Evolutionary conservation across 179 eudicot species (phyloP), one percentile per base, ranked within the genome.

Genomic region (Vitellaria paradoxa): DNA sequence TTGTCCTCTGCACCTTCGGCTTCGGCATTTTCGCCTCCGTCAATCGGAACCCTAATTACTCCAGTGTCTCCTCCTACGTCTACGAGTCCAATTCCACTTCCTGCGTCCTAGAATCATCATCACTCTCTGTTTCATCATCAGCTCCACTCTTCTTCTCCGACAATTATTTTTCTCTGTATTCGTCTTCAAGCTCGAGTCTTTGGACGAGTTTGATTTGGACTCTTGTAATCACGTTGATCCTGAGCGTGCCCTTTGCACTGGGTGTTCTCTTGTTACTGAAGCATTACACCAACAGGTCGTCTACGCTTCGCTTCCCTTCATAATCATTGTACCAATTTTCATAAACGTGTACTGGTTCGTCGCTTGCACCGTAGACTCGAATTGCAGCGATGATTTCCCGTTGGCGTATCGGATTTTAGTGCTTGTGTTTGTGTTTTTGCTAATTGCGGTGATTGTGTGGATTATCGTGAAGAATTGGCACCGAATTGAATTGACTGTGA

Each of bases 261-360:
- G 84, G 79, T 26, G 81, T 91, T 21, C 89, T 95, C 78, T 81
- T 88, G 80, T 85, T 91, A 84, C 94, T 96, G 62, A 96, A 90
- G 75, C 91, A 81, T 81, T 96, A 86, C 62, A 80, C 97, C 57
- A 95, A 80, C 98, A 93, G 84, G 77, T 95, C 62, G 98, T 96
- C 61, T 96, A 96, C 84, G 84, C 74, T 5, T 87, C 91, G 13
- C 86, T 93, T 50, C 99, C 99, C 63, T 88, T 93, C 77, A 88
- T 92, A 74, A 67, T 93, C 53, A 73, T 89, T 6, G 87, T 96
- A 12, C 98, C 96, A 1, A 63, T 92, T 78, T 86, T 77, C 76
- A 40, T 93, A 15, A 88, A 96, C 76, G 89, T 93, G 17, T 96
- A 90, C 61, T 94, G 99, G 99, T 96, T 96, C 76, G 97, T 93